phyloP scores from a whole-genome alignment of 768 basidiomycete genomes.

The Leccinum variicolor region DNA sequence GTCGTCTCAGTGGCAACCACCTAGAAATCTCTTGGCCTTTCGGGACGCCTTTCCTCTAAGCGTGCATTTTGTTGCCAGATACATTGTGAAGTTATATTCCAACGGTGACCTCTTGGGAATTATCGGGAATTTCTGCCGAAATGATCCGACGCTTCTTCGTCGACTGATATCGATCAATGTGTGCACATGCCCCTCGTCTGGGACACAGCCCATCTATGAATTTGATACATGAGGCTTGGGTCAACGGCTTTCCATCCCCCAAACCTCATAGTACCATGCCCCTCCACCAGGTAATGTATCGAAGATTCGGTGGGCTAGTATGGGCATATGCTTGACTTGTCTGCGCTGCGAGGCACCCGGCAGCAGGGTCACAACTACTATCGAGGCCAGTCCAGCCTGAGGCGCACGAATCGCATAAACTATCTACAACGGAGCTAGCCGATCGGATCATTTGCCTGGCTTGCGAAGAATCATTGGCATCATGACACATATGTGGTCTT shows the following conservation, averaged over 20 bases:
- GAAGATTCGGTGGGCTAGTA: constrained; percentile 30
- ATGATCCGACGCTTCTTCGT: background rate
- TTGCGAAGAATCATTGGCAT: background rate
- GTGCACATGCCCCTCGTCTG: too few species aligned
- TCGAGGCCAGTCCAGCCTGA: constrained; percentile 40
- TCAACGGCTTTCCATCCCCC: constrained; percentile 1
- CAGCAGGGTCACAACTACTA: constrained; percentile 40
- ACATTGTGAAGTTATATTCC: background rate
- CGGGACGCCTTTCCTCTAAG: too few species aligned
- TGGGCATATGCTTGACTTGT: too few species aligned
- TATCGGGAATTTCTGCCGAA: background rate
- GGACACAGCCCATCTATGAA: too few species aligned
- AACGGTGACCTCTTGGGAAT: background rate
- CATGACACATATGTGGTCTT: too few species aligned
- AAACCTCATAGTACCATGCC: background rate
- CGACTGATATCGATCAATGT: too few species aligned
- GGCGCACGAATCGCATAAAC: constrained; percentile 68
- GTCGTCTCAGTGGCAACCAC: too few species aligned
- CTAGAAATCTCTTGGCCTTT: too few species aligned
- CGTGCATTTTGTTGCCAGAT: too few species aligned
- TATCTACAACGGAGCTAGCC: constrained; percentile 33
- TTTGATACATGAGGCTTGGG: too few species aligned
- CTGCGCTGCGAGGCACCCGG: constrained; percentile 7
- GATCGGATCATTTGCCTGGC: background rate
- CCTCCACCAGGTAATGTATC: constrained; percentile 33